Base-by-base conservation (phyloP, 371 early-diverging fungal genomes). In the Globomyces sp. region DNA sequence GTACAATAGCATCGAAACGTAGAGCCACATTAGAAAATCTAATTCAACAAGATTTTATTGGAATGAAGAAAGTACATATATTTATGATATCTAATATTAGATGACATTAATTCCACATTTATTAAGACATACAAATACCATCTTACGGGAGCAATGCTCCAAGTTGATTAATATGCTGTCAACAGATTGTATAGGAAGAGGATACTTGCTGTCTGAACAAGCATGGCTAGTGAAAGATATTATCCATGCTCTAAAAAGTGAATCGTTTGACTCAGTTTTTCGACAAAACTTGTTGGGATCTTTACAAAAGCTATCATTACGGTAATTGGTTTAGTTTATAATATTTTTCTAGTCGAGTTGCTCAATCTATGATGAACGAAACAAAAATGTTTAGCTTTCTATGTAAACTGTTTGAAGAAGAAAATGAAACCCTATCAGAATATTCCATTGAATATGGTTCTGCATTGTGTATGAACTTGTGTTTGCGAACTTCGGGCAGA, bases 391-490 rank as follows among this genome's bases (percentile, higher is more conserved):
- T 80, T 6, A 45, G 68, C 3, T 74, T 58, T 59, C 66, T 82
- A 0, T 64, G 74, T 34, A 53, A 62, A n/a, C 3, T 77, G 44
- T 71, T 81, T 11, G 66, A 61, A 42, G 62, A 71, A 36, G 57
- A 51, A 4, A 77, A 75, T 48, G n/a, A 24, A 24, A 24, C 67
- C 2, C 64, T 80, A 3, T 60, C 72, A 8, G 80, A 78, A 1
- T 72, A 71, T 53, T 76, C 70, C 42, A 46, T 80, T 57, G 74
- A 78, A 62, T 79, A 79, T 65, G 78, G 69, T 2, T 50, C 69
- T n/a, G 82, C 82, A 11, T 60, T 82, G 49, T 53, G 82, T 44
- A 81, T 83, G 82, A 83, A 83, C 69, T 71, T 83, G 40, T 71
- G 71, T 44, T 55, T 78, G 58, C 57, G 84, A 36, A 75, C 73